phyloP scores from a whole-genome alignment of 23 red algal genomes.

The Gracilaria gracilis region DNA sequence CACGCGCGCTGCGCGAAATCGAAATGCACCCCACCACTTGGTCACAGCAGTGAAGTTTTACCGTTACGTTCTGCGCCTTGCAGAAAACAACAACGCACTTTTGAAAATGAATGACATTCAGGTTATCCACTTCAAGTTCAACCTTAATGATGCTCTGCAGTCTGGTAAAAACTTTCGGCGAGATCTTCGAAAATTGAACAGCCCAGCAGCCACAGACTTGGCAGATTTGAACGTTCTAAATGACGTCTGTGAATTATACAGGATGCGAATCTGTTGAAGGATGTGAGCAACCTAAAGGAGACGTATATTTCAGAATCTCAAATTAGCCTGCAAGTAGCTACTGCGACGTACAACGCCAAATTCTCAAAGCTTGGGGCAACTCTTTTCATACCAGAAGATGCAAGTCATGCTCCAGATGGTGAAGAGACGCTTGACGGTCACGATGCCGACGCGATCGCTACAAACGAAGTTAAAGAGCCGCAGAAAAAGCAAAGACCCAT shows the following conservation, averaged over 20 bases:
- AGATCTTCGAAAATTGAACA: conserved; percentile 5
- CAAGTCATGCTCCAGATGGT: background rate
- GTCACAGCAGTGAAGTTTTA: conserved; percentile 62
- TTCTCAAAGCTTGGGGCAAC: conserved; percentile 10
- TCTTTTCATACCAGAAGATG: conserved; percentile 19
- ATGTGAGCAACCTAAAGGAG: conserved; percentile 19
- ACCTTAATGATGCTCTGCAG: conserved; percentile 64
- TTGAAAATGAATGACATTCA: conserved; percentile 87
- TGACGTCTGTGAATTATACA: background rate
- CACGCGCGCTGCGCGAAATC: background rate
- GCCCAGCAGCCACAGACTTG: background rate
- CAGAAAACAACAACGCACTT: conserved; percentile 55
- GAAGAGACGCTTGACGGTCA: background rate
- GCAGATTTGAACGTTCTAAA: background rate
- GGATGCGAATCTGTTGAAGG: conserved; percentile 22
- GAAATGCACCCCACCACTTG: background rate
- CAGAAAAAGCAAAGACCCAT: background rate
- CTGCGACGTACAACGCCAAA: conserved; percentile 3
- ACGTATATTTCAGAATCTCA: conserved; percentile 49
- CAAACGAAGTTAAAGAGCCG: background rate
- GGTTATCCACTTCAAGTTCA: conserved; percentile 81
- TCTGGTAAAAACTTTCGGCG: background rate
- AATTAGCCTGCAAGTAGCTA: conserved; percentile 4
- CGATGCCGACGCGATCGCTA: background rate
- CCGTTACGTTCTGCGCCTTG: conserved; percentile 42